These are phyloP conservation scores for Aspergillus sergii DNA, from an alignment of 2,329 filamentous ascomycete genomes.

Conservation along the genomic window DNA sequence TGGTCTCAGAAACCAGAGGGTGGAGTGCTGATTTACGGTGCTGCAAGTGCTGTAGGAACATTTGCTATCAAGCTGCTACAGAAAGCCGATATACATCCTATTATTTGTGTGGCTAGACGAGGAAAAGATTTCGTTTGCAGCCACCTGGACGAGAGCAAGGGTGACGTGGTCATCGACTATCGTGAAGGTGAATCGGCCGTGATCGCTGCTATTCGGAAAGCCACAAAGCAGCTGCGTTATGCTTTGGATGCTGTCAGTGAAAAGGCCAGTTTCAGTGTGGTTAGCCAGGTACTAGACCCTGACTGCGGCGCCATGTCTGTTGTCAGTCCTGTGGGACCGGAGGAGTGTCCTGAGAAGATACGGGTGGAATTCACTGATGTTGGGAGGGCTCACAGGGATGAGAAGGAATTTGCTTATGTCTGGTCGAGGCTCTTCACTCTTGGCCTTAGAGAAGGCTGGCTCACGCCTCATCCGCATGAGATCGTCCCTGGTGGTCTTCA, in stretches of 20 bases:
- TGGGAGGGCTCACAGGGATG: neutral
- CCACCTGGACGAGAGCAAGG: slow-evolving; percentile 54
- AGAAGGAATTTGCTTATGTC: slow-evolving; percentile 38
- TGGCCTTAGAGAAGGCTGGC: slow-evolving; percentile 51
- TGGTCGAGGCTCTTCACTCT: slow-evolving; percentile 47
- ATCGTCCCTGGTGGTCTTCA: slow-evolving; percentile 55
- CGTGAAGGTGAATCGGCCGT: slow-evolving; percentile 44
- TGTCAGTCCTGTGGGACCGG: neutral
- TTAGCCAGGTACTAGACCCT: neutral
- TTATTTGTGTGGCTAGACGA: slow-evolving; percentile 60
- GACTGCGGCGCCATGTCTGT: neutral
- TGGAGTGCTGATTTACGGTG: slow-evolving; percentile 47
- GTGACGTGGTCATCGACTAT: slow-evolving; percentile 62
- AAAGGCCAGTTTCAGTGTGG: neutral
- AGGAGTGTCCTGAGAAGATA: neutral
- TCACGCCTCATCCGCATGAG: slow-evolving; percentile 51
- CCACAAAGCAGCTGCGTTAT: neutral
- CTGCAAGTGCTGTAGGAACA: slow-evolving; percentile 55
- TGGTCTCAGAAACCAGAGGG: slow-evolving; percentile 37
- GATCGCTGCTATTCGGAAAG: neutral
- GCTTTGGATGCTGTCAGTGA: neutral
- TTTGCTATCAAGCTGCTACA: slow-evolving; percentile 59
- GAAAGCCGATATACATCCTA: slow-evolving; percentile 58
- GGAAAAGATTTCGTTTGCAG: slow-evolving; percentile 51
- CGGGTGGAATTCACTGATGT: slow-evolving; percentile 1